Base-by-base conservation (phyloP, 257 asterid genomes). In the Fraxinus americana region DNA sequence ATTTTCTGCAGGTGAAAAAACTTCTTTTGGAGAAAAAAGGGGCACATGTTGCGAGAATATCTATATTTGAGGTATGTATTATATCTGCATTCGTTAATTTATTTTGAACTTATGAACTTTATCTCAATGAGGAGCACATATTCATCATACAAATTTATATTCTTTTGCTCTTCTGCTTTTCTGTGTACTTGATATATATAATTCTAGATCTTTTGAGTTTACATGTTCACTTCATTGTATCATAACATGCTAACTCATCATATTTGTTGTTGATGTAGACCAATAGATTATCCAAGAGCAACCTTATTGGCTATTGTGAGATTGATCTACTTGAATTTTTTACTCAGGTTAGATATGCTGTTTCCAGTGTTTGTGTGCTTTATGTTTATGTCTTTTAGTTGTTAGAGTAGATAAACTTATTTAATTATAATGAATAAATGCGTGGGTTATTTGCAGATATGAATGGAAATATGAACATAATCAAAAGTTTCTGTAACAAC, bases 291-390 rank as follows among this genome's bases (percentile, higher is more conserved):
- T 88, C 92, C 67, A 92, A 90, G 86, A 96, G 87, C 93, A 93
- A 91, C 85, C 93, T 96, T 59, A 67, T 93, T 35, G 99, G 99
- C 72, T 88, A 81, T 72, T 93, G 99, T 84, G 99, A 96, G 89
- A 82, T 96, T 54, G 90, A 96, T 90, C 87, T 96, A 63, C 89
- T 89, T 82, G 96, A 96, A 82, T 92, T 87, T 81, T 94, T 96
- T 54, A 76, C 88, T 68, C 91, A 78, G 97, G 99, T 96, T 85
- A 91, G 92, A 36, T 73, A 54, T 71, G 11, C 57, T 78, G 67
- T 14, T 66, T 74, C 69, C 48, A 45, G 30, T 36, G 67, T 41
- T 52, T 80, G 32, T 75, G n/a, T 39, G 76, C 23, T 57, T 71
- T 57, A 32, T 39, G 74, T 61, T 73, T 25, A 74, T 76, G 43